Conservation (phyloP, 2,329 filamentous ascomycete species). For the Exophiala mesophila region DNA sequence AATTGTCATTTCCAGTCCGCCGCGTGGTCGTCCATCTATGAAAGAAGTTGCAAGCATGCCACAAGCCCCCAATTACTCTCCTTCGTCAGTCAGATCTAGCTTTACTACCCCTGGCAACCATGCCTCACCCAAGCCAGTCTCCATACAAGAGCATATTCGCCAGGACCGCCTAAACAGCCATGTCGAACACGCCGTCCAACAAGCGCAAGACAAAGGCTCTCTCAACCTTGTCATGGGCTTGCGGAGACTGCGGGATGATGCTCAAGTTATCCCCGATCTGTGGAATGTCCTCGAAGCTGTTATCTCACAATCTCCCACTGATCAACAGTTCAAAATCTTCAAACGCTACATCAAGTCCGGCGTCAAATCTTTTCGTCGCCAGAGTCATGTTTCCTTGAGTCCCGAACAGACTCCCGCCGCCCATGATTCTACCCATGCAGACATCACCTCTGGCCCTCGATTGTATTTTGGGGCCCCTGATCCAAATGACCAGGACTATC, state of each 20-base stretch:
- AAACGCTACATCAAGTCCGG: conserved; percentile 27
- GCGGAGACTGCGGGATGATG: conserved; percentile 20
- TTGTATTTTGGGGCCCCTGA: too few species aligned
- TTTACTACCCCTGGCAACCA: conserved; percentile 12
- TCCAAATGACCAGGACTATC: too few species aligned
- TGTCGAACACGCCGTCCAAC: conserved; percentile 20
- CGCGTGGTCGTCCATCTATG: conserved; percentile 24
- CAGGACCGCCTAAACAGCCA: conserved; percentile 23
- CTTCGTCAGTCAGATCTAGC: conserved; percentile 14
- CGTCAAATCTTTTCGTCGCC: conserved; percentile 19
- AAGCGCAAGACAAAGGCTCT: conserved; percentile 21
- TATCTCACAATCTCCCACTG: conserved; percentile 19
- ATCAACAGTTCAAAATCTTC: conserved; percentile 25
- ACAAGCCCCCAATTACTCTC: conserved; percentile 11
- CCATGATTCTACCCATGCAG: conserved; percentile 12
- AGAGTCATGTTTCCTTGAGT: conserved; percentile 18
- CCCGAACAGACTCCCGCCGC: conserved; percentile 16
- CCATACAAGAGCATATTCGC: conserved; percentile 25
- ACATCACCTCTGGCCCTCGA: too few species aligned
- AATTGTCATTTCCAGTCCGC: conserved; percentile 24
- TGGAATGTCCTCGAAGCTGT: conserved; percentile 25
- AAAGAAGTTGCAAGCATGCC: conserved; percentile 24
- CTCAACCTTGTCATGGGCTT: conserved; percentile 22
- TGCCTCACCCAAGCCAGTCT: conserved; percentile 18
- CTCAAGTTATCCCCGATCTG: conserved; percentile 17